Evolutionary conservation across 2,329 filamentous ascomycete genomes (phyloP), one percentile per base, ranked within the genome.

Genomic region (Diaporthe destruens): DNA sequence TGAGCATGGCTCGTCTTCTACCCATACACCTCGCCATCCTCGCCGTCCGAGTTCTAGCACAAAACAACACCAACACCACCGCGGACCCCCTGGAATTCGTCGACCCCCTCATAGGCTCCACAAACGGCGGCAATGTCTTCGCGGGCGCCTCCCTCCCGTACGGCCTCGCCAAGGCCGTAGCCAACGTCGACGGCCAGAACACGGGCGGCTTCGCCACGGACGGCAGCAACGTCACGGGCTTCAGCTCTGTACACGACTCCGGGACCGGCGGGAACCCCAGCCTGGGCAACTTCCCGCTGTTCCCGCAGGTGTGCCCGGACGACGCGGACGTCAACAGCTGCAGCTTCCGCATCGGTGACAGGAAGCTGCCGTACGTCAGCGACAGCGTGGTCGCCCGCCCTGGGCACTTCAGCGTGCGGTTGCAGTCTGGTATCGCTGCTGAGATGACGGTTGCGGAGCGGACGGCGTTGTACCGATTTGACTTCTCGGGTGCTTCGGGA

Each of bases 381-480:
- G 82, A 84, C 14, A 86, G 83, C 2, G 83, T 86, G 0, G 80
- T 83, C 16, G 87, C 88, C 0, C 77, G 79, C 11, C 88, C 88
- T 0, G 89, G 89, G 2, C 88, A 90, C 73, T 92, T 92, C 77
- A 82, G 84, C 16, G 83, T 92, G n/a, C 84, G 84, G 1, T 79
- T 92, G 53, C 82, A 79, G 9, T 87, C 86, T 9, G 85, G 86
- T 0, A 83, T 92, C 47, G 83, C 83, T 36, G 86, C 87, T 0
- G 87, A 91, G 72, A 90, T 90, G 86, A 90, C 90, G 0, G 85
- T 87, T 4, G 86, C 89, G 1, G 88, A 91, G 55, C 88, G 87
- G 71, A 89, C 89, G 1, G 88, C 89, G 3, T 77, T 92, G n/a
- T 91, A 91, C 77, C 84, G 85, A 4, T 90, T 92, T 75, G 86